Base-by-base conservation (phyloP, 345 rosid genomes). In the Salix viminalis region DNA sequence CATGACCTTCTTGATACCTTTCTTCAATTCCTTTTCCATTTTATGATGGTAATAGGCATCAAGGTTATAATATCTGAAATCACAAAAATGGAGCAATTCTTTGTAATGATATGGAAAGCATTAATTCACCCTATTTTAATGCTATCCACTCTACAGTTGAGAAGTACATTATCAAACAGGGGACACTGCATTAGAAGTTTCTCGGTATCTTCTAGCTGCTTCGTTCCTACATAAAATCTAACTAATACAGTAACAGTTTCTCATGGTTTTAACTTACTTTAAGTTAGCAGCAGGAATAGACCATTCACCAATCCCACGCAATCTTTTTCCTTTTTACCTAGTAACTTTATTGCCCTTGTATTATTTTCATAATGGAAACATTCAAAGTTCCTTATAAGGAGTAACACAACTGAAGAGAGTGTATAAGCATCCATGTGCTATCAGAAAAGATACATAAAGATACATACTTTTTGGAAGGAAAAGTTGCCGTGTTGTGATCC, bases 401-500 rank as follows among this genome's bases (percentile, higher is more conserved):
- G 6, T 12, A 14, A 3, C 34, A 30, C 7, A 28, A 32, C 23
- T 66, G 19, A 74, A 30, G 24, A 28, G 65, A 65, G 24, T 34
- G 34, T 73, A 18, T 82, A 71, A 77, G 23, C 14, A 15, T 52
- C 69, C 19, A 77, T n/a, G 4, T 6, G 24, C 56, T 69, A 67
- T 44, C 21, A 16, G 19, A 66, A 75, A 68, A 83, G 30, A 80
- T 37, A 36, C 90, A 89, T 88, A 75, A 68, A 83, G 30, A 80
- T 37, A 36, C 90, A 89, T 88, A 95, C 99, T 95, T 95, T 82
- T 91, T 93, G 74, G 99, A 96, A 65, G 99, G 90, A 80, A 96
- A 93, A 37, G 99, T 93, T 71, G 97, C 99, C 10, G 99, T 96
- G 74, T 96, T 93, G 78, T 96, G 96, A 80, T 96, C 99, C 79